Conservation (phyloP, 164 flowering plant species). For the Cinnamomum micranthum region DNA sequence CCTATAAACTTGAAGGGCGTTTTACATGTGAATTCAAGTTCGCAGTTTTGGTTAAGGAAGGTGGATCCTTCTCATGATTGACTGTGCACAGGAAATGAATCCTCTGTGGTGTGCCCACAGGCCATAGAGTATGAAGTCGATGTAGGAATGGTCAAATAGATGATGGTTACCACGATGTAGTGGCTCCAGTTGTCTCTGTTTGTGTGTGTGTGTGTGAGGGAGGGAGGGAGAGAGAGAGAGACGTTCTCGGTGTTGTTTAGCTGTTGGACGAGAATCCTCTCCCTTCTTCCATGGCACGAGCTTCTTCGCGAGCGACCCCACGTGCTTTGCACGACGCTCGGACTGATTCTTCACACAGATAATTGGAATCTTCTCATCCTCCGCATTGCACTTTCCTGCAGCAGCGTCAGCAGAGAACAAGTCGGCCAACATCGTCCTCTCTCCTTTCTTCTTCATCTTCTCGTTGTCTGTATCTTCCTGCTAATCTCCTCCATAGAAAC, state of each 20-base stretch:
- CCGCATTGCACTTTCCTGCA: background rate
- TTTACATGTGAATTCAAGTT: no score
- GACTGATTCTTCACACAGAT: conserved; percentile 15
- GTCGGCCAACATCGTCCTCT: conserved; percentile 59
- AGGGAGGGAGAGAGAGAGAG: background rate
- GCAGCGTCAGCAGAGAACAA: conserved; percentile 45
- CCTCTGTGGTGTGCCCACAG: no score
- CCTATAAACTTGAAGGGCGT: no score
- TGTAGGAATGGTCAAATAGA: no score
- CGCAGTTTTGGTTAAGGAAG: no score
- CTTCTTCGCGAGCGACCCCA: conserved; percentile 42
- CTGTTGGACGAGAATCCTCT: conserved; percentile 41
- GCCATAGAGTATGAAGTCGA: no score
- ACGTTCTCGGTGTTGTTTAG: conserved; percentile 44
- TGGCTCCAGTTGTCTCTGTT: no score
- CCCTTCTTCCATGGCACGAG: conserved; percentile 29
- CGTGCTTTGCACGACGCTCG: conserved; percentile 13
- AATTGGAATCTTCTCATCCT: background rate
- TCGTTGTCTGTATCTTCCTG: conserved; percentile 14
- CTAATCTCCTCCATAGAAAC: background rate
- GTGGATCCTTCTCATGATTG: no score
- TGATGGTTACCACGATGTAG: no score
- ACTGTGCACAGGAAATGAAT: no score
- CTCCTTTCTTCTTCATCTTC: conserved; percentile 16
- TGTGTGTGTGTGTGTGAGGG: no score